A percentile compares a stretch with the other conserved stretches of the same genome.
These are phyloP conservation scores for Letharia lupina DNA, from an alignment of 495 filamentous ascomycete genomes.

Conservation along the genomic window DNA sequence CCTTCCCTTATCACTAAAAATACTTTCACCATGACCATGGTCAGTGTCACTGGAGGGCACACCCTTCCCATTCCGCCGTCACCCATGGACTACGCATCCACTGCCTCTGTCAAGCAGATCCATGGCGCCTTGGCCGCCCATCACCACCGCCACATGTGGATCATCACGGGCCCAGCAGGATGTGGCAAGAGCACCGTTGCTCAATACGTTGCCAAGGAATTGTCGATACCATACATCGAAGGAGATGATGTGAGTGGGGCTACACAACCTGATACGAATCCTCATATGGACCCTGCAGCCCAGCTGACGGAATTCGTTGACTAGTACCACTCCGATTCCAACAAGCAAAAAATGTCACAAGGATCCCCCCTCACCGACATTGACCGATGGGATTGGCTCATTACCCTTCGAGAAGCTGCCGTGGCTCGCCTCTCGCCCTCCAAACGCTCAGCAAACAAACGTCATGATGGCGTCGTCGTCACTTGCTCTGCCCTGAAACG, in stretches of 20 bases:
- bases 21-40: slow-evolving; percentile 31
- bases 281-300: neutral
- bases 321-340: slow-evolving; percentile 76
- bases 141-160: slow-evolving; percentile 76
- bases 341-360: slow-evolving; percentile 88
- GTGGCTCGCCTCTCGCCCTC: slow-evolving; percentile 51
- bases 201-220: slow-evolving; percentile 58
- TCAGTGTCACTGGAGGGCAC: slow-evolving; percentile 35
- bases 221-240: slow-evolving; percentile 79
- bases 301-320: slow-evolving; percentile 6
- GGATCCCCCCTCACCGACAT: slow-evolving; percentile 85
- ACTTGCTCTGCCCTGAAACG: slow-evolving; percentile 95
- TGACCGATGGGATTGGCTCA: slow-evolving; percentile 99
- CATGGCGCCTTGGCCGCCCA: slow-evolving; percentile 26
- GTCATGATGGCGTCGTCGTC: slow-evolving; percentile 72
- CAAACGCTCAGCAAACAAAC: slow-evolving; percentile 35
- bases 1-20: neutral
- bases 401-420: slow-evolving; percentile 73
- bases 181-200: slow-evolving; percentile 95
- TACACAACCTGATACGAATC: neutral
- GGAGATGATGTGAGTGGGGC: slow-evolving; percentile 76
- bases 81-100: slow-evolving; percentile 22
- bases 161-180: slow-evolving; percentile 94
- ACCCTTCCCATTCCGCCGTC: slow-evolving; percentile 21
- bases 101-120: slow-evolving; percentile 24